Evolutionary conservation across 1,284 basidiomycete genomes (phyloP).

Genomic region (Melampsora larici-populina): DNA sequence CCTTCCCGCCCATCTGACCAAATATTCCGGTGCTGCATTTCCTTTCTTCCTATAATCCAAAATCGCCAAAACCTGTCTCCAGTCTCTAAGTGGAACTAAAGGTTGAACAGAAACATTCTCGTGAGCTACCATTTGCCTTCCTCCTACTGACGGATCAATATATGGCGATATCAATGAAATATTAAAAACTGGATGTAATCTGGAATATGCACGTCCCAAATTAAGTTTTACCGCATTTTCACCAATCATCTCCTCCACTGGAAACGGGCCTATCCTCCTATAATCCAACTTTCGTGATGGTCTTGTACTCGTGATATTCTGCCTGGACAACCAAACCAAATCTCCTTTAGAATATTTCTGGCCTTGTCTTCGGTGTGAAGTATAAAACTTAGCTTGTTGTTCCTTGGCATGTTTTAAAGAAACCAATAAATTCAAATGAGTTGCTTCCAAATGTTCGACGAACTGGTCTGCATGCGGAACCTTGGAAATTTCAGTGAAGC

Average conservation of each 20-base stretch:
- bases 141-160: too few species aligned
- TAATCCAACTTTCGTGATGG: constrained; percentile 10
- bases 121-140: too few species aligned
- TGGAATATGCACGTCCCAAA: not conserved
- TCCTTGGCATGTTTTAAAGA: too few species aligned
- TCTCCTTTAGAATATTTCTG: constrained; percentile 13
- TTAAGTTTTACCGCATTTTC: not conserved
- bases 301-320: not conserved
- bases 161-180: constrained; percentile 6
- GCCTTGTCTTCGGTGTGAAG: not conserved
- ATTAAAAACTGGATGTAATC: constrained; percentile 29
- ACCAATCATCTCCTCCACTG: not conserved
- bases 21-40: too few species aligned
- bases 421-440: not conserved
- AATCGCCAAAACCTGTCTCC: too few species aligned
- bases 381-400: not conserved
- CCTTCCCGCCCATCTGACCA: too few species aligned
- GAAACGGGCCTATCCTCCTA: constrained; percentile 7
- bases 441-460: too few species aligned
- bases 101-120: too few species aligned
- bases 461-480: constrained; percentile 6
- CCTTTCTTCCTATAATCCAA: too few species aligned
- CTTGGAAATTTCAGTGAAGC: not conserved
- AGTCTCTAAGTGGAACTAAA: too few species aligned
- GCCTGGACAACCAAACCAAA: too few species aligned